Percentiles rank a stretch among this genome's conserved stretches.
phyloP scores from a whole-genome alignment of 352 stramenopile species.

The Globisporangium nodosum region DNA sequence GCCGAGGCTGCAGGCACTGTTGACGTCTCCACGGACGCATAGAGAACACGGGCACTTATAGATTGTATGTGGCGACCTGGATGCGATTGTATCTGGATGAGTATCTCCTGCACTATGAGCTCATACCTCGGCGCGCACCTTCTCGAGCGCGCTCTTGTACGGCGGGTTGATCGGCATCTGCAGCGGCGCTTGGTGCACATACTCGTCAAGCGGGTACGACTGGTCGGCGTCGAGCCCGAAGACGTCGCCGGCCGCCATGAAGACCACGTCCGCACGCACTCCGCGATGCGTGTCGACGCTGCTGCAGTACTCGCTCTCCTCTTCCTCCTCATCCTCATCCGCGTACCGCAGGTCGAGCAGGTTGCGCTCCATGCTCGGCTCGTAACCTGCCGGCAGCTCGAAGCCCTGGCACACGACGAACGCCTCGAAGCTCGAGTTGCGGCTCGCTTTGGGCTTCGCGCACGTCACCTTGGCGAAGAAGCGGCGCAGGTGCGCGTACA shows the following conservation, averaged over 20 bases:
- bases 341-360: slow-evolving; percentile 70
- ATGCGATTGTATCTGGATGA: neutral
- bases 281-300: slow-evolving; percentile 32
- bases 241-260: slow-evolving; percentile 68
- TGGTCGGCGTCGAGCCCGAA: slow-evolving; percentile 81
- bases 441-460: slow-evolving; percentile 81
- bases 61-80: too few relatives aligned
- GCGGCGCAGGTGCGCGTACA: slow-evolving; percentile 63
- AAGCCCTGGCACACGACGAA: slow-evolving; percentile 79
- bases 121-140: slow-evolving; percentile 21
- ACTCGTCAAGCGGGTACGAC: slow-evolving; percentile 72
- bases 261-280: slow-evolving; percentile 55
- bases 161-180: slow-evolving; percentile 85
- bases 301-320: slow-evolving; percentile 18
- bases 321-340: slow-evolving; percentile 22
- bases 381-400: slow-evolving; percentile 36
- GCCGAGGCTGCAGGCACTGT: neutral
- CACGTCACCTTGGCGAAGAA: slow-evolving; percentile 75
- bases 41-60: neutral
- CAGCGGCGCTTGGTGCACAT: slow-evolving; percentile 70
- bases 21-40: neutral
- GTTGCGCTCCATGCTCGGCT: slow-evolving; percentile 60
- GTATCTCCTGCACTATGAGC: neutral
- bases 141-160: slow-evolving; percentile 73
- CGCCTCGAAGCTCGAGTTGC: slow-evolving; percentile 81